phyloP scores from a whole-genome alignment of 2,329 filamentous ascomycete species.

The Aspergillus sp. region DNA sequence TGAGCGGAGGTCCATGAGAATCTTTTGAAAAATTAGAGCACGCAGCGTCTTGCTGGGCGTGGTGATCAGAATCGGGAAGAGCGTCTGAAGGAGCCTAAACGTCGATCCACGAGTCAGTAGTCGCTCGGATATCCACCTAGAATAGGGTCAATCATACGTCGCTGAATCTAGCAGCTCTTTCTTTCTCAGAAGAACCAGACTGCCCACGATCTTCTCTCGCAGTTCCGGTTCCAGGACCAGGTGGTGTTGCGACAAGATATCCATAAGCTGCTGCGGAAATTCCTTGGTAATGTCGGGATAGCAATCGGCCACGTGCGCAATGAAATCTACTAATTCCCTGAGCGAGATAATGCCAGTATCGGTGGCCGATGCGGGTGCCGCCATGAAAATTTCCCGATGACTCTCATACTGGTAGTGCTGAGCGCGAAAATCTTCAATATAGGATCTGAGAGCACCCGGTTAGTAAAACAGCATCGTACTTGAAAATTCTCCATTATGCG shows the following conservation, averaged over 20 bases:
- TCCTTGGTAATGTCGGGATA: constrained; percentile 75
- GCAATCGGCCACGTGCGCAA: constrained; percentile 90
- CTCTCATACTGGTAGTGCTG: constrained; percentile 92
- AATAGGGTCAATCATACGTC: constrained; percentile 40
- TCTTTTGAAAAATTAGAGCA: constrained; percentile 81
- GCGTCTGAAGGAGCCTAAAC: constrained; percentile 68
- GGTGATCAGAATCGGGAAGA: constrained; percentile 92
- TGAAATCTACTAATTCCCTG: constrained; percentile 86
- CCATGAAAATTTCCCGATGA: constrained; percentile 85
- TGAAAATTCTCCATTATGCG: not conserved
- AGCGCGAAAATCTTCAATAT: constrained; percentile 81
- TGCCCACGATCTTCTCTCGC: constrained; percentile 90
- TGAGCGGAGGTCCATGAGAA: constrained; percentile 83
- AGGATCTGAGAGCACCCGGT: constrained; percentile 59
- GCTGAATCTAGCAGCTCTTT: constrained; percentile 90
- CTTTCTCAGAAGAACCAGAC: constrained; percentile 78
- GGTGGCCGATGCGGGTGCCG: constrained; percentile 74
- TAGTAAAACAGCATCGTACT: not conserved
- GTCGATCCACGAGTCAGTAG: not conserved
- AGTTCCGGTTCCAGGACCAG: constrained; percentile 77
- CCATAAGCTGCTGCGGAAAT: constrained; percentile 78
- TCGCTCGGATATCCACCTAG: not conserved
- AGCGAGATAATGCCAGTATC: constrained; percentile 78
- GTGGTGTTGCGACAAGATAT: constrained; percentile 79
- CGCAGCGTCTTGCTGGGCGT: constrained; percentile 89